Evolutionary conservation across 1,284 basidiomycete species (phyloP), one percentile per base, ranked within the genome.

Genomic region (Malassezia sp.): DNA sequence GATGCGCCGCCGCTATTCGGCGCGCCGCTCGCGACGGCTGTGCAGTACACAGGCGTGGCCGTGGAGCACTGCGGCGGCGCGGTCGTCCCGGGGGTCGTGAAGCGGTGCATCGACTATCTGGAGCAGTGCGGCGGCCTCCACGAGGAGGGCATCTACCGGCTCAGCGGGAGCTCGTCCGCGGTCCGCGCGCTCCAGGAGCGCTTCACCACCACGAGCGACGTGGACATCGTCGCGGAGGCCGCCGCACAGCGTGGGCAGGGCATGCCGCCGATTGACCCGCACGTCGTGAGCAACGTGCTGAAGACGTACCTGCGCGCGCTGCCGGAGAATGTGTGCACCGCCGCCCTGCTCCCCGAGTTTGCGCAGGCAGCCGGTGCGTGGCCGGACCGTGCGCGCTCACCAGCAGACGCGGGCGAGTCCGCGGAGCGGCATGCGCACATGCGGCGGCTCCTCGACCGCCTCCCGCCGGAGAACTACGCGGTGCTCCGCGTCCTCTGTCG

Each of bases 91-190:
- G 86, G 89, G 3, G 85, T 97, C 51, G 83, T 95, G 24, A 96
- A 90, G 75, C 80, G 91, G 45, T 87, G 84, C 59, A 70, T 74
- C 34, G 72, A 74, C 48, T 73, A 71, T 43, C 63, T 74, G 18
- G 71, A 72, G 40, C 78, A 80, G 26, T 87, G 87, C 72, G 79
- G 85, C 63, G 91, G 91, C 9, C 85, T 93, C 56, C 80, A 85
- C 61, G 91, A 99, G 67, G 91, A 99, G 73, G 91, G 91, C 28
- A 93, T 99, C 57, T 99, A 97, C 73, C 81, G 91, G 42, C 74
- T 97, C 43, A 63, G 57, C 3, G 69, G 68, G 24, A 60, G 56
- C 32, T 57, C 63, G 4, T 85, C 87, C 22, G 87, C 90, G 42
- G 90, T 96, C 75, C 95, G 95, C 75, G 80, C 76, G 35, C 75